Evolutionary conservation across 495 filamentous ascomycete genomes (phyloP), one percentile per base, ranked within the genome.

Genomic region (Aspergillus panamensis): DNA sequence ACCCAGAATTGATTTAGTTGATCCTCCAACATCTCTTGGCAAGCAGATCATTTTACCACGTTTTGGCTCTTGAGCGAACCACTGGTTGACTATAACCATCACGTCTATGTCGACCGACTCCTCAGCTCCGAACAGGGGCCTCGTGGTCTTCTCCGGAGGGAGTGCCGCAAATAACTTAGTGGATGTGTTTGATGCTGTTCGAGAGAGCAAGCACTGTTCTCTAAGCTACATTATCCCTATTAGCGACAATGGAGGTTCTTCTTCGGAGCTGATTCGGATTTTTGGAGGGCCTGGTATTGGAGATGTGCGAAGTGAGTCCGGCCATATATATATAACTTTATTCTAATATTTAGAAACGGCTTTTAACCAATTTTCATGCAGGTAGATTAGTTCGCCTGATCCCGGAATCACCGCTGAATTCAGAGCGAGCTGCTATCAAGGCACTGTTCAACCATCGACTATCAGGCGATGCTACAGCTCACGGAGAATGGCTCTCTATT

Each of bases 251-350:
- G 93, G 93, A 29, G 93, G 93, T 16, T 91, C 87, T 32, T 92
- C 91, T 1, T 93, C 89, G 7, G 93, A 97, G 74, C 71, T 97
- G 63, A 93, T 96, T 59, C 81, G 93, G 14, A 90, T 97, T 14
- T 90, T 97, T 71, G 93, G 93, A 1, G 93, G 93, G 0, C 93
- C 93, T 51, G 92, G 91, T 12, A 95, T 96, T 70, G 92, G 92
- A 32, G 92, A 96, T 76, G 80, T 95, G 43, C 82, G 92, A 71
- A 96, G 91, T 95, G 74, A 62, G 87, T 77, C 13, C 16, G 7
- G 8, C 13, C 16, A 12, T 20, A 19, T 49, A n/a, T 37, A 35
- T 29, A 19, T 35, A 33, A 13, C 45, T 12, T 17, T 58, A 19
- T 42, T 19, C 33, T n/a, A n/a, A n/a, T n/a, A n/a, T 32, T 43